Conservation (phyloP, 106 monocot species). For the Dioscorea alata region DNA sequence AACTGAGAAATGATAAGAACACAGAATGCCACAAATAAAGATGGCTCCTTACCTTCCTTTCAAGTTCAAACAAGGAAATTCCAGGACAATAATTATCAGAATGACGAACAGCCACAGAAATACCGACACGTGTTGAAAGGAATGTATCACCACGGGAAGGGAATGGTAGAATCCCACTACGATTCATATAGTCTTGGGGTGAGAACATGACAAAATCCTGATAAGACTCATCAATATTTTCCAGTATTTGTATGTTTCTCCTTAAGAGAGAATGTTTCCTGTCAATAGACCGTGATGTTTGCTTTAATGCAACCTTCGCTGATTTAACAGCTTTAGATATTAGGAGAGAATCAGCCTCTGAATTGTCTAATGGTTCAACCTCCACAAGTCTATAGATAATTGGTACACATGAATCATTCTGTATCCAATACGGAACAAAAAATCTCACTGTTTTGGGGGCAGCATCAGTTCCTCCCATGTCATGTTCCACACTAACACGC, state of each 20-base stretch:
- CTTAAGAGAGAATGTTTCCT: conserved; percentile 35
- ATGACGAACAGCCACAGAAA: conserved; percentile 59
- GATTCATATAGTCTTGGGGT: conserved; percentile 63
- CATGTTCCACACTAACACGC: conserved; percentile 89
- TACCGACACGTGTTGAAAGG: conserved; percentile 52
- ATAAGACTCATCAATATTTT: conserved; percentile 57
- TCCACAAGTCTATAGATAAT: conserved; percentile 69
- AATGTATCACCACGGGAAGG: conserved; percentile 43
- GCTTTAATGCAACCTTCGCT: conserved; percentile 62
- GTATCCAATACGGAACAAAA: conserved; percentile 96
- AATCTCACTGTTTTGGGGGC: conserved; percentile 81
- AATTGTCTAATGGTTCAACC: conserved; percentile 60
- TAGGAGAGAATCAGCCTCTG: conserved; percentile 47
- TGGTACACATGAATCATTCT: conserved; percentile 62
- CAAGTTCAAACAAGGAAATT: conserved; percentile 84
- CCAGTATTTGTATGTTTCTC: conserved; percentile 54
- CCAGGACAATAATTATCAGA: conserved; percentile 69
- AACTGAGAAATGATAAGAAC: not conserved
- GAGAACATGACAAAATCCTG: conserved; percentile 72
- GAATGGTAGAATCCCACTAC: conserved; percentile 37
- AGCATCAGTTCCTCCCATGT: conserved; percentile 71
- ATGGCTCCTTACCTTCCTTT: conserved; percentile 61
- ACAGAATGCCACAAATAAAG: not conserved
- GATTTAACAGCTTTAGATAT: conserved; percentile 65
- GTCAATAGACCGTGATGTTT: conserved; percentile 59